Base-by-base conservation (phyloP, 2,329 filamentous ascomycete genomes). In the Trichoderma koningii region DNA sequence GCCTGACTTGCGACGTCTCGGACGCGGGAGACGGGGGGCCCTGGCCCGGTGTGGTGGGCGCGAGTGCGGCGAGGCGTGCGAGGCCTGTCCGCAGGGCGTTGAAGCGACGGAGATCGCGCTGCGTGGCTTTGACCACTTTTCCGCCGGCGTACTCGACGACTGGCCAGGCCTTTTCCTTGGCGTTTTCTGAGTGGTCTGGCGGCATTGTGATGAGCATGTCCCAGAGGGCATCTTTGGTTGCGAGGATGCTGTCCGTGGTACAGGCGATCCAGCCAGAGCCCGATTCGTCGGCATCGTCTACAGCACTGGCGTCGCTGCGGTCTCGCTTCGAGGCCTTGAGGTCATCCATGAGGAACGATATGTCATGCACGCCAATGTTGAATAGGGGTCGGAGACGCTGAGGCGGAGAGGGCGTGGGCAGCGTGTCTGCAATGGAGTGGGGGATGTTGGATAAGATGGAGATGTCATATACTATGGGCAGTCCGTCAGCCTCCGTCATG, bases 391-490 rank as follows among this genome's bases (percentile, higher is more conserved):
- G 86, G 34, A 95, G 83, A 66, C 92, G 83, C 66, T 90, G 83
- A 1, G 85, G 82, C 28, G 87, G 82, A 3, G 85, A 83, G 28
- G 83, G 82, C 0, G 84, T 75, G 21, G 89, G 85, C n/a, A 97
- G 81, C 15, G 89, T 79, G 59, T 93, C 87, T 65, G 85, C 82
- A 50, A 93, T 84, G 34, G 89, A 87, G 44, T 89, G 83, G 30
- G 95, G 93, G 50, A 98, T 89, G 70, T 93, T 96, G 51, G 93
- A 93, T 41, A 99, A 82, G 62, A 98, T 85, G n/a, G 94, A 97
- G 59, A 98, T 85, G 75, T 95, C 88, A 78, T 98, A 99, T 68
- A 98, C 95, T 94, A 59, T n/a, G 28, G 68, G 21, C n/a, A 45
- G 26, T 38, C 21, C 14, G 28, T 66, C 9, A 62, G 64, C 21